Conservation (phyloP, 139 green algal genomes). For the Diplosphaera chodatii region DNA sequence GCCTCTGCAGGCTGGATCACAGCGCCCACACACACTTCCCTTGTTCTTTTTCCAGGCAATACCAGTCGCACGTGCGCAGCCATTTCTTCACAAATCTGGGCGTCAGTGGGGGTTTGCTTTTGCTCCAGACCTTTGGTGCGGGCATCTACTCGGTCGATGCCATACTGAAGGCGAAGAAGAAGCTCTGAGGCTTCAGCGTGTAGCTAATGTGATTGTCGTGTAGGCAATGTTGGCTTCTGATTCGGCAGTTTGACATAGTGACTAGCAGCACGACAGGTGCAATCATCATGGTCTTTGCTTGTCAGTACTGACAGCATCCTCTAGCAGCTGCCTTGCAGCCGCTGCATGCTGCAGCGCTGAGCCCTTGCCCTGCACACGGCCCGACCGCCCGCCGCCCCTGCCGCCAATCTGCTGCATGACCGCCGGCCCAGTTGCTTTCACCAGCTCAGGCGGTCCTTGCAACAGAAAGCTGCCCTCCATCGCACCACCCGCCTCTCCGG, state of each 20-base stretch:
- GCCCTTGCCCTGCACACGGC: slow-evolving; percentile 11
- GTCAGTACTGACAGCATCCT: not conserved
- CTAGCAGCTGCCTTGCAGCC: slow-evolving; percentile 1
- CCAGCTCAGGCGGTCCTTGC: not conserved
- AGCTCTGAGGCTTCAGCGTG: too few relatives aligned
- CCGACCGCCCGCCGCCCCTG: slow-evolving; percentile 8
- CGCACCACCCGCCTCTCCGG: not conserved
- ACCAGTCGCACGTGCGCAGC: slow-evolving; percentile 21
- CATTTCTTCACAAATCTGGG: slow-evolving; percentile 53
- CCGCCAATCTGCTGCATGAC: not conserved
- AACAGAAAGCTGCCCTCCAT: not conserved
- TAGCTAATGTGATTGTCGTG: too few relatives aligned
- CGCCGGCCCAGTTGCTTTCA: not conserved
- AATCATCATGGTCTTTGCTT: too few relatives aligned
- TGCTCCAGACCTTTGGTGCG: slow-evolving; percentile 15
- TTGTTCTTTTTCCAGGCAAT: slow-evolving; percentile 11
- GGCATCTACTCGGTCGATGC: slow-evolving; percentile 6
- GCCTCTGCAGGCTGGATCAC: too few relatives aligned
- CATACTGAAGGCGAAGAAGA: not conserved
- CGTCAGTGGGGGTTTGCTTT: slow-evolving; percentile 18
- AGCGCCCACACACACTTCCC: too few relatives aligned
- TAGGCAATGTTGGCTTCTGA: too few relatives aligned
- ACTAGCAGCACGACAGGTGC: too few relatives aligned
- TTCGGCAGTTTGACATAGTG: too few relatives aligned
- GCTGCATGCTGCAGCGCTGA: not conserved